A percentile compares a stretch with the other conserved stretches of the same genome.
These are phyloP conservation scores for Tilletia caries DNA, from an alignment of 1,284 basidiomycete genomes.

Conservation along the genomic window DNA sequence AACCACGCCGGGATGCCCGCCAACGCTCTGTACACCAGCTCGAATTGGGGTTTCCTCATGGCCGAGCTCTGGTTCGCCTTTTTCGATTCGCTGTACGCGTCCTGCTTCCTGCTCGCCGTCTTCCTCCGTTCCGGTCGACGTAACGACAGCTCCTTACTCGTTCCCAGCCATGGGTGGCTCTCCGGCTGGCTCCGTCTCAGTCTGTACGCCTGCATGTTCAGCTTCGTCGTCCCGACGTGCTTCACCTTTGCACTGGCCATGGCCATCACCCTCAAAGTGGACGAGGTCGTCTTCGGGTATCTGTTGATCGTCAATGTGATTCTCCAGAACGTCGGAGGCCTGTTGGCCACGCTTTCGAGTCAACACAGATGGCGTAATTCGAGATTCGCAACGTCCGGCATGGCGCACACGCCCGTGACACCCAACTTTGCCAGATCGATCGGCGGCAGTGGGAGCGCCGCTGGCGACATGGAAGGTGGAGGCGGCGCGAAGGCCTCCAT, in stretches of 20 bases:
- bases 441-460: no score
- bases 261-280: neutral
- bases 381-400: neutral
- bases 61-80: constrained; percentile 13
- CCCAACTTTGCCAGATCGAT: neutral
- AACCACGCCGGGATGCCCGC: neutral
- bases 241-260: constrained; percentile 3
- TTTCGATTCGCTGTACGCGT: constrained; percentile 4
- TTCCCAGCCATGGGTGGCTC: neutral
- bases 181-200: constrained; percentile 7
- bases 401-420: neutral
- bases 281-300: constrained; percentile 3
- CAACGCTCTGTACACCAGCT: neutral
- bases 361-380: constrained; percentile 10
- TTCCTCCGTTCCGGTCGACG: constrained; percentile 10
- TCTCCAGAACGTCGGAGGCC: constrained; percentile 5
- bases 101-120: neutral
- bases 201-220: constrained; percentile 12
- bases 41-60: constrained; percentile 3
- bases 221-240: neutral
- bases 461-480: no score
- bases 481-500: no score
- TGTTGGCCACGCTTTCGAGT: constrained; percentile 2
- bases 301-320: constrained; percentile 10
- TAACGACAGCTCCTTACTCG: constrained; percentile 4